Evolutionary conservation across 2,329 filamentous ascomycete species (phyloP).

Genomic region (Anthostomella pinea): DNA sequence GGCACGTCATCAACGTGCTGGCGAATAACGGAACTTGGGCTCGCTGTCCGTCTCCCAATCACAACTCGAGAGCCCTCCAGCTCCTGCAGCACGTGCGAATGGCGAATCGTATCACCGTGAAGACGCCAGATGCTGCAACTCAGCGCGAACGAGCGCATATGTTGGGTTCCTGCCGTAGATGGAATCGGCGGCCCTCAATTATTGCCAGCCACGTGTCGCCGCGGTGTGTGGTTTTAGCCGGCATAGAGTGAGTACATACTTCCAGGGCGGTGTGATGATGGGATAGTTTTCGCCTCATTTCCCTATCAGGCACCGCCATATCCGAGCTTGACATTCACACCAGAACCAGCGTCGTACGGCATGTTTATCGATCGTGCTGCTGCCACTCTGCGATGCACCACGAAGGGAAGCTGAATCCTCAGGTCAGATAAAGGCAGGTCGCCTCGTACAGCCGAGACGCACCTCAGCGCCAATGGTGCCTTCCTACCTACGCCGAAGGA

Average conservation of each 20-base stretch:
- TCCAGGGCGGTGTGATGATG: neutral
- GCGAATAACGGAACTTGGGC: slow-evolving; percentile 14
- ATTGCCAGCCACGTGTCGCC: slow-evolving; percentile 18
- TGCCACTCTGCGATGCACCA: neutral
- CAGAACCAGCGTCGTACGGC: slow-evolving; percentile 17
- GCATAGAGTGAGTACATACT: slow-evolving; percentile 10
- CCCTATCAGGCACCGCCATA: neutral
- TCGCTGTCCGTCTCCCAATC: slow-evolving; percentile 10
- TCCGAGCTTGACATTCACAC: no score
- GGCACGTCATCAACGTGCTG: slow-evolving; percentile 21
- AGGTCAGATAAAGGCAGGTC: neutral
- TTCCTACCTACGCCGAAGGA: neutral
- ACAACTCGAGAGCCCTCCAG: slow-evolving; percentile 10
- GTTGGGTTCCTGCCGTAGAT: slow-evolving; percentile 4
- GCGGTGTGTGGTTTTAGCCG: slow-evolving; percentile 24
- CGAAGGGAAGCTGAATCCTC: slow-evolving; percentile 1
- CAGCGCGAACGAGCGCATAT: neutral
- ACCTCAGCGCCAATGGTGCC: neutral
- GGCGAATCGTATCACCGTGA: neutral
- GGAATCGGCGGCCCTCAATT: slow-evolving; percentile 14
- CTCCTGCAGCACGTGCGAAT: slow-evolving; percentile 12
- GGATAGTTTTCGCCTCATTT: neutral
- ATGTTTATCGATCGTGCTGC: slow-evolving; percentile 12
- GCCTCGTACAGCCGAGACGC: neutral
- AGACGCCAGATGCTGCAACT: neutral